Base-by-base conservation (phyloP, 2,329 filamentous ascomycete species). In the Aspergillus nomiae region DNA sequence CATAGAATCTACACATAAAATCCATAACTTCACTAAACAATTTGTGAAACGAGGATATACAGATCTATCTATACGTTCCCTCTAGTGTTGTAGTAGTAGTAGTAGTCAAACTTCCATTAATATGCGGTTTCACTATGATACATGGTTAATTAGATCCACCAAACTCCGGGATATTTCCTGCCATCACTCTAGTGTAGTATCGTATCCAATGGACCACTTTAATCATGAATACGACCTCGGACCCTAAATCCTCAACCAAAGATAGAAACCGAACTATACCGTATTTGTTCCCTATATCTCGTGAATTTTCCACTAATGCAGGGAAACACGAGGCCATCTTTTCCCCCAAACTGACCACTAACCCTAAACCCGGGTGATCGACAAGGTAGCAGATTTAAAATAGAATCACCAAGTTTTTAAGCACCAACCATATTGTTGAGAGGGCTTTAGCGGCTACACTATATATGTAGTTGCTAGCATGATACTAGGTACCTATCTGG, bases 241-340 rank as follows among this genome's bases (percentile, higher is more conserved):
- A 50, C 26, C 7, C 16, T 30, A 19, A 30, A 30, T 26, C 46
- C 16, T 30, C 26, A 30, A 19, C 46, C 46, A 54, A 54, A 54
- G 32, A 54, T 36, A 54, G 51, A 54, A 41, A 54, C 51, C 26
- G 30, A 36, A 26, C 45, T 55, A 61, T 21, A 63, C 56, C 45
- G 6, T 10, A 30, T 48, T 28, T 10, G 28, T 16, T 28, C 12
- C 32, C 54, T 48, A 21, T 10, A 43, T 1, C 34, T 34, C 43
- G 45, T 43, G 36, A 43, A 62, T 30, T 43, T 11, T 50, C 30
- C 58, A 43, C 24, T 53, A 28, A 58, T 14, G 46, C 14, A 16
- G 32, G 30, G 14, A 53, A 58, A 61, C 51, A 54, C 51, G 51
- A 54, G 51, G 6, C 3, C 51, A 36, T 54, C 28, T 34, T 3